Evolutionary conservation across 2,329 filamentous ascomycete genomes (phyloP), one percentile per base, ranked within the genome.

Genomic region (Lecanicillium sp.): DNA sequence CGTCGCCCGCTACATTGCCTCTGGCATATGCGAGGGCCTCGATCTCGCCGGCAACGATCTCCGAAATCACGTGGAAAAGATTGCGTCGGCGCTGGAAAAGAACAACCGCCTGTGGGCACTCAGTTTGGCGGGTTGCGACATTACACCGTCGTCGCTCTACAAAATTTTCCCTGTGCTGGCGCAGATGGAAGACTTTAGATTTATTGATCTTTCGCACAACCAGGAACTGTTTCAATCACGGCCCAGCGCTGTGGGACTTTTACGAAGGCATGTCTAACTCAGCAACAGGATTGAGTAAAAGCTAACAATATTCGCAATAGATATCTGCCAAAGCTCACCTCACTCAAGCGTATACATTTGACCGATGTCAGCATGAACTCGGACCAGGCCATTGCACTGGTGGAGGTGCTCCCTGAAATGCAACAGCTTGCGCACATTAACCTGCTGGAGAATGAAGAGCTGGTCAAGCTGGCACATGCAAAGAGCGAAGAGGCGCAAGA

Each of bases 141-240:
- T 98, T 47, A 81, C 78, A 4, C 84, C 89, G 0, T 73, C 79
- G 1, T 83, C 84, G 10, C 71, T 97, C 19, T 85, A 79, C 64
- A 79, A 81, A 46, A 72, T 97, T 11, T 75, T 97, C 43, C 88
- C 89, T 4, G 80, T 80, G 6, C 68, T 97, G 46, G 74, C 78
- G 21, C 80, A 76, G 55, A 70, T 96, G 48, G 74, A 76, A 2
- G 79, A 84, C 54, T 85, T 96, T 61, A 83, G 87, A 17, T 96
- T 96, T 61, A 81, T 98, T 51, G 93, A 97, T 62, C 72, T 98
- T 29, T 95, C 89, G 5, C 89, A 95, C 59, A 97, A 97, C 57
- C 86, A 77, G 26, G 81, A 81, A 17, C 73, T 98, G 14, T 95
- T 95, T 61, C 78, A 82, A 44, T 73, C 74, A 3, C 74, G 84